Conservation (phyloP, 805 yeast genomes). For the Teunomyces stri region DNA sequence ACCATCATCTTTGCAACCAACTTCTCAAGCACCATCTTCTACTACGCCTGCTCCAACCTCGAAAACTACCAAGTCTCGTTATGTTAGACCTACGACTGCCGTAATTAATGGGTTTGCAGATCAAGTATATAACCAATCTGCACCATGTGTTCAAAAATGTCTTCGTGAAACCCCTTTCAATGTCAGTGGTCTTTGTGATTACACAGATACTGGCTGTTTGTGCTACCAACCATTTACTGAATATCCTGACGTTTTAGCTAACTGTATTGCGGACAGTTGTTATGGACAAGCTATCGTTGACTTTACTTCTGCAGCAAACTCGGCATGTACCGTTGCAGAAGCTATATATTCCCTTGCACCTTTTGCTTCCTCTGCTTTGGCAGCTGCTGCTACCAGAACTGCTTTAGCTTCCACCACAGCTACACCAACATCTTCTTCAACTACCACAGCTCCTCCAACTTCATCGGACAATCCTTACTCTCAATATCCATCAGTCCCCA, state of each 20-base stretch:
- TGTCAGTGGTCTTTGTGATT: constrained; percentile 37
- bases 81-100: constrained; percentile 31
- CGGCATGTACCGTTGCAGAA: constrained; percentile 38
- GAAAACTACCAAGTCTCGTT: constrained; percentile 2
- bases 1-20: not conserved
- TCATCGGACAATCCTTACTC: constrained; percentile 14
- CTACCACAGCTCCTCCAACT: constrained; percentile 9
- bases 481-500: constrained; percentile 29
- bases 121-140: constrained; percentile 29
- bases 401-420: constrained; percentile 20
- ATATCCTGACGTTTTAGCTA: constrained; percentile 38
- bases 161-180: constrained; percentile 20
- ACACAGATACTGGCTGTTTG: constrained; percentile 47
- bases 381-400: constrained; percentile 7
- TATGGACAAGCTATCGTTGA: constrained; percentile 32
- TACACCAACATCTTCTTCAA: constrained; percentile 12
- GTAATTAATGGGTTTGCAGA: constrained; percentile 44
- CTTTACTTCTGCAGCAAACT: constrained; percentile 42
- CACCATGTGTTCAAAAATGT: constrained; percentile 38
- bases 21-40: not conserved
- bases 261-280: constrained; percentile 41
- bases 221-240: constrained; percentile 39
- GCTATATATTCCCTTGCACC: not conserved
- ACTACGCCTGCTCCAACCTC: not conserved
- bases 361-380: constrained; percentile 9